phyloP scores from a whole-genome alignment of 371 early-diverging fungal genomes.

The Phascolomyces articulosus region DNA sequence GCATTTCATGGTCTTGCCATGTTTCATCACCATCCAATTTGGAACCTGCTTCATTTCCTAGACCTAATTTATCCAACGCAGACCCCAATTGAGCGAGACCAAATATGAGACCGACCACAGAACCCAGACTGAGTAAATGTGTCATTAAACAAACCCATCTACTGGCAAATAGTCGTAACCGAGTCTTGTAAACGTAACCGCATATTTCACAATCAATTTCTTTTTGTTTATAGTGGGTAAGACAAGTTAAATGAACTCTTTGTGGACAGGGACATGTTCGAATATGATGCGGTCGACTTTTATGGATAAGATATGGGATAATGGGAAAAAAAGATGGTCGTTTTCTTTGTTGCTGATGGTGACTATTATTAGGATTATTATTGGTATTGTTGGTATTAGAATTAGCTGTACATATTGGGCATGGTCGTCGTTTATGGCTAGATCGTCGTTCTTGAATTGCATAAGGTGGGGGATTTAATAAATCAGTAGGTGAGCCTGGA shows the following conservation, averaged over 20 bases:
- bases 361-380: background rate
- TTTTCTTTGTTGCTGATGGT: background rate
- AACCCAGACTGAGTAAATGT: conserved; percentile 33
- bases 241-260: conserved; percentile 30
- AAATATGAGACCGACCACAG: conserved; percentile 35
- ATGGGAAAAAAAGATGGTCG: conserved; percentile 3
- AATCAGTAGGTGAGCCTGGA: conserved; percentile 2
- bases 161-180: conserved; percentile 15
- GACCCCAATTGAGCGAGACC: conserved; percentile 37
- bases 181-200: conserved; percentile 25
- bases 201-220: conserved; percentile 23
- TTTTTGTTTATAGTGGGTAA: conserved; percentile 8
- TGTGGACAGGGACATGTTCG: conserved; percentile 20
- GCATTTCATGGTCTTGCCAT: conserved; percentile 52
- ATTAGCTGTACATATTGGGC: conserved; percentile 4
- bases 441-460: conserved; percentile 7
- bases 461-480: conserved; percentile 19
- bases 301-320: conserved; percentile 19
- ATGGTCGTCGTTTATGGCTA: conserved; percentile 14
- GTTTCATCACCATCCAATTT: conserved; percentile 48
- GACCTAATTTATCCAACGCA: conserved; percentile 34
- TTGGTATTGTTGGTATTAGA: background rate
- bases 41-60: conserved; percentile 40
- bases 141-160: conserved; percentile 16
- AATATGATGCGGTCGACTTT: conserved; percentile 11